Evolutionary conservation across 2,329 filamentous ascomycete species (phyloP).

Genomic region (Plenodomus lindquistii): DNA sequence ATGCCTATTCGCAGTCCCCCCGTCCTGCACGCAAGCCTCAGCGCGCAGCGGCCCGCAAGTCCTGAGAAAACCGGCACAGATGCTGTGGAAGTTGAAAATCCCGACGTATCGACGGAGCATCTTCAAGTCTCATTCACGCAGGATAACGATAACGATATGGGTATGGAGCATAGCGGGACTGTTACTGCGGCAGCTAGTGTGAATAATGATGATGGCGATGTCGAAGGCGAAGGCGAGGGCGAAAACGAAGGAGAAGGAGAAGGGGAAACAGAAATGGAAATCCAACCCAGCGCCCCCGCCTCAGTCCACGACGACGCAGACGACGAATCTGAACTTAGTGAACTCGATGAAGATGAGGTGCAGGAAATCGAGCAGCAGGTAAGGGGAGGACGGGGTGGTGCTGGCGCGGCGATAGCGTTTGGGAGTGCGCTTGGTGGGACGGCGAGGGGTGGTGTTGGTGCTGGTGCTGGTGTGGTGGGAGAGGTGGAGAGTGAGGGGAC

Average conservation of each 20-base stretch:
- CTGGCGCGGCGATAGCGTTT: not conserved
- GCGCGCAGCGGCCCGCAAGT: constrained; percentile 14
- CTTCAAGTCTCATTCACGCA: constrained; percentile 18
- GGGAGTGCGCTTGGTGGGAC: not conserved
- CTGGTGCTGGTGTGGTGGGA: no score
- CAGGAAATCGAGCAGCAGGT: constrained; percentile 38
- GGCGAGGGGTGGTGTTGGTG: not conserved
- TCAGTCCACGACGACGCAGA: constrained; percentile 59
- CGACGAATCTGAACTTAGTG: constrained; percentile 60
- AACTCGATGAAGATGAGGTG: constrained; percentile 51
- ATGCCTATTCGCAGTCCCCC: constrained; percentile 43
- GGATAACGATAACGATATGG: constrained; percentile 6
- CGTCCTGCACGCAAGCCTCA: constrained; percentile 12
- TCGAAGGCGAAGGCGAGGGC: no score
- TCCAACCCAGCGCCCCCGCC: constrained; percentile 58
- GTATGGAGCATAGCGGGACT: constrained; percentile 39
- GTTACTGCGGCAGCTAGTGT: constrained; percentile 42
- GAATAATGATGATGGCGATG: constrained; percentile 36
- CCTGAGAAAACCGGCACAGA: constrained; percentile 20
- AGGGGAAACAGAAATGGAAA: no score
- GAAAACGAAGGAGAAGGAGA: no score
- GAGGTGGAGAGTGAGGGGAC: no score
- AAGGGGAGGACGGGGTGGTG: no score
- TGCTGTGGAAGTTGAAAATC: no score
- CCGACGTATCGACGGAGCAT: constrained; percentile 15